Conservation (phyloP, 1,284 basidiomycete genomes). For the Ustilago bromivora region DNA sequence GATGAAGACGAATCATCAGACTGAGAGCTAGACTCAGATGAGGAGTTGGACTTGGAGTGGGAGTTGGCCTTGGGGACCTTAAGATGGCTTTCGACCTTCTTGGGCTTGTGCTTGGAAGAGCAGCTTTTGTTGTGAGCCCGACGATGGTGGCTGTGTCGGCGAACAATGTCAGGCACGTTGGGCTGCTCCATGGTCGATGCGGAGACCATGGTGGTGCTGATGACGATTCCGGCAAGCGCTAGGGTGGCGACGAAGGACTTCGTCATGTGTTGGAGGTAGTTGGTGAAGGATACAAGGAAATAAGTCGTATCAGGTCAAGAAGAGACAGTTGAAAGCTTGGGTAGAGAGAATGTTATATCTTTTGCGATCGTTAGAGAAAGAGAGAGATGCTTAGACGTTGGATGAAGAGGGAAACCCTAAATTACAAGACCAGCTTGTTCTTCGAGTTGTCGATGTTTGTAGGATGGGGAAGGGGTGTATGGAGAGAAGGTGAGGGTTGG, state of each 20-base stretch:
- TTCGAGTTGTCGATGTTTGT: conserved; percentile 4
- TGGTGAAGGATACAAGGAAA: neutral
- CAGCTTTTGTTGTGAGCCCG: conserved; percentile 28
- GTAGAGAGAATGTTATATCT: neutral
- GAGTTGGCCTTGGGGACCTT: conserved; percentile 14
- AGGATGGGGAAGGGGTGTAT: neutral
- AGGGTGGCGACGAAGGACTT: conserved; percentile 41
- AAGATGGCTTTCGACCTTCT: conserved; percentile 18
- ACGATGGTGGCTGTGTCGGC: conserved; percentile 29
- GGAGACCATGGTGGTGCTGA: conserved; percentile 42
- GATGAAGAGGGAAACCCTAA: conserved; percentile 4
- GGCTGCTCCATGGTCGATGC: conserved; percentile 38
- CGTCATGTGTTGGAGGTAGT: conserved; percentile 24
- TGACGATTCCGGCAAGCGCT: conserved; percentile 39
- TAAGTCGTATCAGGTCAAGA: neutral
- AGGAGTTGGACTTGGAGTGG: conserved; percentile 10
- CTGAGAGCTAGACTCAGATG: conserved; percentile 9
- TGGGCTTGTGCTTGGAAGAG: conserved; percentile 26
- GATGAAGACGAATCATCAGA: conserved; percentile 19
- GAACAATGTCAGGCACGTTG: conserved; percentile 30
- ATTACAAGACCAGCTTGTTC: conserved; percentile 32
- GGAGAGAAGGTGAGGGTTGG: conserved; percentile 1
- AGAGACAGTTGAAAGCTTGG: conserved; percentile 4
- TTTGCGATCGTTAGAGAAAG: neutral
- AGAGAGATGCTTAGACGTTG: conserved; percentile 3